Evolutionary conservation across 768 basidiomycete genomes (phyloP).

Genomic region (Coprinellus micaceus): DNA sequence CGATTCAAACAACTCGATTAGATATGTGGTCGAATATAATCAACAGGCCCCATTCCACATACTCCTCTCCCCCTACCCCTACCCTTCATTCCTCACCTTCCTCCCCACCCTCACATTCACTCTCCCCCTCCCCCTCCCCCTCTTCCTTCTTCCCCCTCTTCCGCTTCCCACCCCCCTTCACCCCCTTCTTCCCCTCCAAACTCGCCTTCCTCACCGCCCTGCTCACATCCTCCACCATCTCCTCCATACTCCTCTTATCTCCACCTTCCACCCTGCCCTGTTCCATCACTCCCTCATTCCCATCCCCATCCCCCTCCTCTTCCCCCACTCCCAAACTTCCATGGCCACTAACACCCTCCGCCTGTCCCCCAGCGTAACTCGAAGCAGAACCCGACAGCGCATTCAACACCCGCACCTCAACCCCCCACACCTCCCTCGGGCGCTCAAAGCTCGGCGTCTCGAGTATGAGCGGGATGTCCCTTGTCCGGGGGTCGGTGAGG

Average conservation of each 20-base stretch:
- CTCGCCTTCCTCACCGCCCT: slow-evolving; percentile 17
- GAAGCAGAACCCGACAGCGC: slow-evolving; percentile 35
- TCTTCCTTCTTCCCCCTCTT: slow-evolving; percentile 20
- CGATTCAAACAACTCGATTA: background rate
- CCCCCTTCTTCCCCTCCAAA: slow-evolving; percentile 4
- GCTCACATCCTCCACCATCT: slow-evolving; percentile 13
- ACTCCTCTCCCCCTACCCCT: background rate
- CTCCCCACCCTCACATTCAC: slow-evolving; percentile 21
- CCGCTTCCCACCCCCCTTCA: slow-evolving; percentile 10
- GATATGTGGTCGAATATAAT: background rate
- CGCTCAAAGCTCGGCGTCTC: slow-evolving; percentile 76
- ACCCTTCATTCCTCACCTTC: slow-evolving; percentile 18
- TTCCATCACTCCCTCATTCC: too few species aligned
- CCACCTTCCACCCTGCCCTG: too few species aligned
- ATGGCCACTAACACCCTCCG: too few species aligned
- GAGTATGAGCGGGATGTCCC: slow-evolving; percentile 72
- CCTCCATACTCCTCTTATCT: too few species aligned
- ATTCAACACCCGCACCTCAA: slow-evolving; percentile 65
- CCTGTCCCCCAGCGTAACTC: too few species aligned
- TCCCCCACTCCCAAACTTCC: too few species aligned
- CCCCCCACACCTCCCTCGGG: slow-evolving; percentile 60
- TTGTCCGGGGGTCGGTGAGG: slow-evolving; percentile 63
- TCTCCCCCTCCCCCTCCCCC: slow-evolving; percentile 18
- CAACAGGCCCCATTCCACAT: background rate
- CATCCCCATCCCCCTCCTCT: too few species aligned